These are phyloP conservation scores for Trichosporon sp. DNA, from an alignment of 1,284 basidiomycete genomes.

Conservation along the genomic window DNA sequence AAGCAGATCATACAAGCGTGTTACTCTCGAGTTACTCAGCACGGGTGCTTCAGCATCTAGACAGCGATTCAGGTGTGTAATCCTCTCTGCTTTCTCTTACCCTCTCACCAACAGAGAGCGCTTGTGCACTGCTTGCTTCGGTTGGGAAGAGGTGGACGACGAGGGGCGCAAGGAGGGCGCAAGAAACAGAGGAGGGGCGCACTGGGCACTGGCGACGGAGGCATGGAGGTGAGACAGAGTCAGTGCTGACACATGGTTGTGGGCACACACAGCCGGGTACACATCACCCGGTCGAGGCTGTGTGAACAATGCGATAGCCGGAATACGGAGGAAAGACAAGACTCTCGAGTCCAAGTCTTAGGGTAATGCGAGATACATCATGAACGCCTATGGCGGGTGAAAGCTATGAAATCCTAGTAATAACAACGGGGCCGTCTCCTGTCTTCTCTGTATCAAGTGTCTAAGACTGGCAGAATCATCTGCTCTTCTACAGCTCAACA, in stretches of 20 bases:
- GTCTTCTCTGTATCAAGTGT: neutral
- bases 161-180: too few relatives aligned
- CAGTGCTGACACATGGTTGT: neutral
- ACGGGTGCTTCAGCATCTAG: neutral
- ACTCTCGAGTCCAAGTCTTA: neutral
- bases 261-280: too few relatives aligned
- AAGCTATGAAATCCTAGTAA: neutral
- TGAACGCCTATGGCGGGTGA: constrained; percentile 3
- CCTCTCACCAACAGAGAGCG: neutral
- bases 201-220: neutral
- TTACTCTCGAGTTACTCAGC: neutral
- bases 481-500: neutral
- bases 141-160: too few relatives aligned
- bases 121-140: neutral
- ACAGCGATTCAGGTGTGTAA: neutral
- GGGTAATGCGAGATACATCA: constrained; percentile 13
- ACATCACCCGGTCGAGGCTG: too few relatives aligned
- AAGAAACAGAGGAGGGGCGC: too few relatives aligned
- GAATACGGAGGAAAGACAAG: too few relatives aligned
- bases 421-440: constrained; percentile 4
- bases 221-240: neutral
- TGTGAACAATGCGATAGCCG: too few relatives aligned
- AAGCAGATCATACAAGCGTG: constrained; percentile 13
- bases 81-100: neutral
- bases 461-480: neutral